phyloP scores from a whole-genome alignment of 192 early-diverging fungal species.

The Backusella luteola region DNA sequence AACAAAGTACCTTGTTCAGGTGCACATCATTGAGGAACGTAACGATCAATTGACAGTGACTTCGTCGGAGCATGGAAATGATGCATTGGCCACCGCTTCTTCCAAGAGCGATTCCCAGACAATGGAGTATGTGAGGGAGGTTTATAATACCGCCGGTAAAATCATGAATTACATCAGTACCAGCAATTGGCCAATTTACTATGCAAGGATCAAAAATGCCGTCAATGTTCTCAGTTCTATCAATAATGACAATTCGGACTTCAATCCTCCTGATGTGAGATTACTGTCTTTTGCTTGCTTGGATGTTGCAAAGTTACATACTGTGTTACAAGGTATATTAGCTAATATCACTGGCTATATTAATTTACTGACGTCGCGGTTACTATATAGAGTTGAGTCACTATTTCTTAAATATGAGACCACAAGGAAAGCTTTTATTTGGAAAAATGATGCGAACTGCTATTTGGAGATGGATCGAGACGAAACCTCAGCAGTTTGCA shows the following conservation, averaged over 20 bases:
- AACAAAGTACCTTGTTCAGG: constrained; percentile 5
- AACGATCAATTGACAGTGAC: neutral
- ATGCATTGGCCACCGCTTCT: neutral
- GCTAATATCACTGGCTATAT: constrained; percentile 12
- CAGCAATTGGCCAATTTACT: constrained; percentile 83
- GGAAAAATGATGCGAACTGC: constrained; percentile 73
- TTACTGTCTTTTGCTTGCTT: constrained; percentile 18
- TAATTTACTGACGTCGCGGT: too few species aligned
- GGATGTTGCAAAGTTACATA: constrained; percentile 51
- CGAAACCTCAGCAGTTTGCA: constrained; percentile 78
- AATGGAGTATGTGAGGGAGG: constrained; percentile 56
- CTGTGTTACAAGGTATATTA: constrained; percentile 48
- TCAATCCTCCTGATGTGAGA: constrained; percentile 15
- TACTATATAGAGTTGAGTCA: constrained; percentile 42
- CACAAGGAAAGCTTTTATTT: constrained; percentile 66
- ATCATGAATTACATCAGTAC: constrained; percentile 84
- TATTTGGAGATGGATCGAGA: constrained; percentile 92
- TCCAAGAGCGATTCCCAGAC: constrained; percentile 4
- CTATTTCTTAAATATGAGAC: constrained; percentile 57
- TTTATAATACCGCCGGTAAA: constrained; percentile 75
- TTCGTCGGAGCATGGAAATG: constrained; percentile 7
- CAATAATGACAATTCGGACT: constrained; percentile 13
- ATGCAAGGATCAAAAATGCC: constrained; percentile 62
- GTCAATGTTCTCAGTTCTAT: constrained; percentile 16
- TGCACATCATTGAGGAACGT: constrained; percentile 13